Percentiles rank a stretch among this genome's conserved stretches.
phyloP scores from a whole-genome alignment of 2,329 filamentous ascomycete genomes.

The Xylaria multiplex region DNA sequence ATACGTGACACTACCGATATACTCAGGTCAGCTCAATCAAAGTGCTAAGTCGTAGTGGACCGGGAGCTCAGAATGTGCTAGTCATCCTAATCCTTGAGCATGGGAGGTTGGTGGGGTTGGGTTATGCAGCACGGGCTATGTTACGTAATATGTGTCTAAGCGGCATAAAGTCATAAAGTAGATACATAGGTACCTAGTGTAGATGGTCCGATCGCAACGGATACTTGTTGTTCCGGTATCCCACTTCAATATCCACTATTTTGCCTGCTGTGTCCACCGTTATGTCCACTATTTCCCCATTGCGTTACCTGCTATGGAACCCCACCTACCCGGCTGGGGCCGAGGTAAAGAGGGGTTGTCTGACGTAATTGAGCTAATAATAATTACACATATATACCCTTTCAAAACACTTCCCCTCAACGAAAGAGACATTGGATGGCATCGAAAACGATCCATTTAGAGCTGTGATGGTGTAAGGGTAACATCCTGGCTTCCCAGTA shows the following conservation, averaged over 20 bases:
- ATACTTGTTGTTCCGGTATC: no score
- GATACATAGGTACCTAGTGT: no score
- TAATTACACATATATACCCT: not conserved
- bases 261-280: no score
- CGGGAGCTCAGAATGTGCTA: conserved; percentile 2
- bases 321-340: not conserved
- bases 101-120: conserved; percentile 18
- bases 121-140: not conserved
- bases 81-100: not conserved
- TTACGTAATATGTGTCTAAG: not conserved
- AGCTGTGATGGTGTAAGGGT: conserved; percentile 49
- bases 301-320: not conserved
- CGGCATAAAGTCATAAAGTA: no score
- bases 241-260: no score
- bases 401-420: not conserved
- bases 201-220: no score
- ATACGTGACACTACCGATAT: not conserved
- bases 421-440: conserved; percentile 10
- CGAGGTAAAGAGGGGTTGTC: not conserved
- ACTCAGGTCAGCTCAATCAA: conserved; percentile 3
- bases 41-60: conserved; percentile 18
- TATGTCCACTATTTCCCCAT: no score
- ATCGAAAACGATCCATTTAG: conserved; percentile 23
- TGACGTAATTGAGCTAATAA: not conserved
- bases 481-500: conserved; percentile 51